phyloP scores from a whole-genome alignment of 257 asterid species.

The Haberlea rhodopensis region DNA sequence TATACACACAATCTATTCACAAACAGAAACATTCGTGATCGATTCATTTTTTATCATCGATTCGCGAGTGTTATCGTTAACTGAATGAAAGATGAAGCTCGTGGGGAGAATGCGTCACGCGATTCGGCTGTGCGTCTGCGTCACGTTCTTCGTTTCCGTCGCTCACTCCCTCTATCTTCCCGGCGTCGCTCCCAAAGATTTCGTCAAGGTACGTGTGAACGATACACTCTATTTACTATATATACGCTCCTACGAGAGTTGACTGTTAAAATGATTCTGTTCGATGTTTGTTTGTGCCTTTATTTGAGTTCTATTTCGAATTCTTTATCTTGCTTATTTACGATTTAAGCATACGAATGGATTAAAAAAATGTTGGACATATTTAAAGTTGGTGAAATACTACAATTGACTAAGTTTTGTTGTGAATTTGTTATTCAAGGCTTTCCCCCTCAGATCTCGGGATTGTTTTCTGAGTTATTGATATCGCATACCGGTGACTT shows the following conservation, averaged over 20 bases:
- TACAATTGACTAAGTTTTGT: not conserved
- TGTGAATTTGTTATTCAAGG: not conserved
- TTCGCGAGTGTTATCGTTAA: not conserved
- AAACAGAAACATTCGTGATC: too few species aligned
- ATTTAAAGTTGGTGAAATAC: not conserved
- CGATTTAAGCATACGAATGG: too few species aligned
- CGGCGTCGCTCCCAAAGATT: conserved; percentile 93
- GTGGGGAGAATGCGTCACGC: conserved; percentile 31
- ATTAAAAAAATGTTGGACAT: not conserved
- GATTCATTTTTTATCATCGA: not conserved
- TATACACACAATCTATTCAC: not conserved
- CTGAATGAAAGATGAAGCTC: conserved; percentile 31
- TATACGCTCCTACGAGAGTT: not conserved
- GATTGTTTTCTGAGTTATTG: not conserved
- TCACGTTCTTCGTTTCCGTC: conserved; percentile 39
- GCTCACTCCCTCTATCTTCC: conserved; percentile 73
- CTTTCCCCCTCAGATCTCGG: not conserved
- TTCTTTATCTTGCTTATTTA: not conserved
- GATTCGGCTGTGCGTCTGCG: conserved; percentile 28
- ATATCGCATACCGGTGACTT: not conserved
- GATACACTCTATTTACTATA: not conserved
- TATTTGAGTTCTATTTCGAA: not conserved
- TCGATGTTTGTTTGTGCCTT: not conserved
- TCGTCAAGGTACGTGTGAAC: conserved; percentile 43
- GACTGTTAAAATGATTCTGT: not conserved